phyloP scores from a whole-genome alignment of 805 yeast genomes.

The Wickerhamomyces bovis region DNA sequence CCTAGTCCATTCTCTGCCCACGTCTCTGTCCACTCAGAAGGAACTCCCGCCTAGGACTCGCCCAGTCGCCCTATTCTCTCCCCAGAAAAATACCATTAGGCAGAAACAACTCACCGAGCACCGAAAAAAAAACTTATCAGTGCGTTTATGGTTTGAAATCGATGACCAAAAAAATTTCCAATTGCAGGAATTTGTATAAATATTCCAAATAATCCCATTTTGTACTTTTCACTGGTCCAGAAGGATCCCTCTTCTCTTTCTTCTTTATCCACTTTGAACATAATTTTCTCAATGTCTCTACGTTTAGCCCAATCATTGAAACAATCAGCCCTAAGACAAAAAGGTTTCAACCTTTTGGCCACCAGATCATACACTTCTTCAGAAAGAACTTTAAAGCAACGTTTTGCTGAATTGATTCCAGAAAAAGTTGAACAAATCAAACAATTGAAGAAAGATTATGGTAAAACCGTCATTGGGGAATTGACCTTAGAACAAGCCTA shows the following conservation, averaged over 20 bases:
- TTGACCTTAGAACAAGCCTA: conserved; percentile 74
- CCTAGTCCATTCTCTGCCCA: too few species aligned
- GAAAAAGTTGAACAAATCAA: conserved; percentile 86
- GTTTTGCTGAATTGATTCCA: conserved; percentile 89
- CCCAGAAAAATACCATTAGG: neutral
- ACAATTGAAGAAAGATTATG: conserved; percentile 82
- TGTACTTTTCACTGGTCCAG: too few species aligned
- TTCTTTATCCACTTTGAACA: neutral
- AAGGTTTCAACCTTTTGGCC: conserved; percentile 11
- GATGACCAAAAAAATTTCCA: neutral
- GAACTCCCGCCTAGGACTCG: neutral
- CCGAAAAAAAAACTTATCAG: neutral
- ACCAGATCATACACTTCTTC: conserved; percentile 22
- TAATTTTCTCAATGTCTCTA: conserved; percentile 3
- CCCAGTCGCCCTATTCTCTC: neutral
- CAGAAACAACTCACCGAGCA: neutral
- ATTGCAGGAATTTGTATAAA: neutral
- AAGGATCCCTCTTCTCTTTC: neutral
- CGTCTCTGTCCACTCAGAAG: too few species aligned
- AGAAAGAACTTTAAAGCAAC: conserved; percentile 79
- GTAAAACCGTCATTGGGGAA: conserved; percentile 67
- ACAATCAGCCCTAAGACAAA: conserved; percentile 4
- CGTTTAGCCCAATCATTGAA: conserved; percentile 8
- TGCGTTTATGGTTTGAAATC: neutral
- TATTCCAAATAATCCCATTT: neutral